phyloP scores from a whole-genome alignment of 805 yeast genomes.

The Lachancea thermotolerans region DNA sequence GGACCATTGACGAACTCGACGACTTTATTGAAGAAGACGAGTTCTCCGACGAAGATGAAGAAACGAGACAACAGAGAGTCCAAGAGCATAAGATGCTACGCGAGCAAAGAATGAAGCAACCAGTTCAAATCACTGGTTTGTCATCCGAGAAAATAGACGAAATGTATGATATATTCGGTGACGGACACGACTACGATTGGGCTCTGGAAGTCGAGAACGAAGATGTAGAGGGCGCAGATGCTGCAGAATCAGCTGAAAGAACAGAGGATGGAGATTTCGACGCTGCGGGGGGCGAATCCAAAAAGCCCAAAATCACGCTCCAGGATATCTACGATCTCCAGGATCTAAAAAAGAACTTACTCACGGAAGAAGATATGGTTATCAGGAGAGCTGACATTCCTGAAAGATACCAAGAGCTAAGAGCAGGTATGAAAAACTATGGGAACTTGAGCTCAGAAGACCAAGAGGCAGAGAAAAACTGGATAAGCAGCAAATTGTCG shows the following conservation, averaged over 20 bases:
- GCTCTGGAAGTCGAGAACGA: constrained; percentile 86
- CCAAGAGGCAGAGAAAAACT: constrained; percentile 62
- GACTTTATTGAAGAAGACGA: constrained; percentile 98
- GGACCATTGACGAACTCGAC: constrained; percentile 74
- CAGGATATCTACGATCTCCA: constrained; percentile 92
- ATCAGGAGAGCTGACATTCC: constrained; percentile 86
- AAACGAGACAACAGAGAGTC: constrained; percentile 38
- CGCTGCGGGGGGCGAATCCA: constrained; percentile 29
- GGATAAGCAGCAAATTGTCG: constrained; percentile 67
- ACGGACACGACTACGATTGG: constrained; percentile 97
- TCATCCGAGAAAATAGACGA: constrained; percentile 91
- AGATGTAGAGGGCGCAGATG: constrained; percentile 47
- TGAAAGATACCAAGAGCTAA: constrained; percentile 78
- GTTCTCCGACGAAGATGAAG: constrained; percentile 73
- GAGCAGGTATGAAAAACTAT: constrained; percentile 57
- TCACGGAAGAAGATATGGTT: constrained; percentile 85
- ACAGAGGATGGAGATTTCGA: constrained; percentile 37
- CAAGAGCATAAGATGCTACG: constrained; percentile 29
- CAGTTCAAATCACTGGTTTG: constrained; percentile 51
- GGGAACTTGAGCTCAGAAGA: constrained; percentile 61
- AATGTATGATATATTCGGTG: constrained; percentile 91
- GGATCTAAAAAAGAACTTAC: constrained; percentile 82
- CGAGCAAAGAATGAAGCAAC: constrained; percentile 43
- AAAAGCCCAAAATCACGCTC: constrained; percentile 41
- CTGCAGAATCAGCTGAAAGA: constrained; percentile 25